Base-by-base conservation (phyloP, 805 yeast genomes). In the Candida ulmi region DNA sequence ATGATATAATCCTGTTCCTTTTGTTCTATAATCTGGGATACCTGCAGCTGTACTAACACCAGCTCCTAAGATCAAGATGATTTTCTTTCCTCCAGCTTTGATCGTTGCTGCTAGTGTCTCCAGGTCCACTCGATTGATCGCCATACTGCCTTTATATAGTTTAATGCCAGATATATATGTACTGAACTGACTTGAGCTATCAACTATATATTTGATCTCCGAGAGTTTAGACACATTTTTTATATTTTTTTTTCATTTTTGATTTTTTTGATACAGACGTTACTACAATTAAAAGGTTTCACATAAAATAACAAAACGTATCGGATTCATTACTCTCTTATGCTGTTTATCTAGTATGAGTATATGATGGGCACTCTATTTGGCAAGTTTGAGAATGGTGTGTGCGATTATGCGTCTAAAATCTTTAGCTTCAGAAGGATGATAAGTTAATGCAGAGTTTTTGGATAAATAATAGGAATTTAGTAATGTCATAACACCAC, bases 31-130 rank as follows among this genome's bases (percentile, higher is more conserved):
- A 59, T 91, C 99, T 0, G 98, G 99, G 34, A 90, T 91, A 0
- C 98, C 99, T 35, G 95, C 88, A 3, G 85, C 69, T 0, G 98
- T 91, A 3, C 96, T 87, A 30, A 88, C 80, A 1, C 99, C 99
- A 0, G 99, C 99, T 1, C 99, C 99, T 8, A 80, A 81, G 63
- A 83, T 74, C 52, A 84, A 79, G 0, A 80, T 74, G 6, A 82
- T 72, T 46, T 74, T 72, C 8, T 38, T 28, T 8, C 43, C 41
- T 6, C 23, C 11, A 1, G 37, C 6, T 4, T 33, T 45, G 18
- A 53, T 38, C 11, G 40, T 32, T 2, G 37, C 29, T 0, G 53
- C 42, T 0, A 48, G 36, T 3, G 30, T 35, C 8, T 38, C 17
- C 11, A 31, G 25, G 8, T 30, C 24, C 8, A 12, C 8, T 17